These are phyloP conservation scores for Clitocybe nebularis DNA, from an alignment of 1,284 basidiomycete species.

Conservation along the genomic window DNA sequence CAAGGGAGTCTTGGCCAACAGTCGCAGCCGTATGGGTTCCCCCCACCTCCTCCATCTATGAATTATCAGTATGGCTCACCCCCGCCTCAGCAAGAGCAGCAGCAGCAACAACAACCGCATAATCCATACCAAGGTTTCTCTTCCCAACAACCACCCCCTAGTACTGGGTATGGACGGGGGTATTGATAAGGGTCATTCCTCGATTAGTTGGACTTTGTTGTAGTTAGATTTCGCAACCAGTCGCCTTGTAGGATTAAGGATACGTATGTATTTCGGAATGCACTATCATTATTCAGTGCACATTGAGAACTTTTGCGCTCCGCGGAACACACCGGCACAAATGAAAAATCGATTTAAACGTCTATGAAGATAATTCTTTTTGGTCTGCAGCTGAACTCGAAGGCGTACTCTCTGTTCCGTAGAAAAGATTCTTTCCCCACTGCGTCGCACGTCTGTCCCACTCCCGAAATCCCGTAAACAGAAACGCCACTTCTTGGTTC, in stretches of 20 bases:
- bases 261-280: too few species aligned
- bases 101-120: constrained; percentile 14
- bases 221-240: too few species aligned
- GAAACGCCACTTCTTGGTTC: constrained; percentile 45
- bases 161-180: constrained; percentile 1
- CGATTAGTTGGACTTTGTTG: too few species aligned
- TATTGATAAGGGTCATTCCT: too few species aligned
- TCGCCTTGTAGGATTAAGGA: too few species aligned
- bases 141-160: neutral
- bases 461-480: constrained; percentile 36
- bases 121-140: constrained; percentile 4
- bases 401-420: constrained; percentile 30
- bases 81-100: constrained; percentile 6
- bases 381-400: neutral
- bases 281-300: too few species aligned
- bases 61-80: constrained; percentile 11
- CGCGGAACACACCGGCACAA: too few species aligned
- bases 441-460: constrained; percentile 40
- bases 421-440: constrained; percentile 40
- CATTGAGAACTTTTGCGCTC: too few species aligned
- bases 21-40: constrained; percentile 12
- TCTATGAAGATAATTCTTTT: neutral
- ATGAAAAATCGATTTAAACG: neutral
- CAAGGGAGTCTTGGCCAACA: constrained; percentile 8
- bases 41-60: constrained; percentile 13